Base-by-base conservation (phyloP, 768 basidiomycete species). In the Amanita molliuscula region DNA sequence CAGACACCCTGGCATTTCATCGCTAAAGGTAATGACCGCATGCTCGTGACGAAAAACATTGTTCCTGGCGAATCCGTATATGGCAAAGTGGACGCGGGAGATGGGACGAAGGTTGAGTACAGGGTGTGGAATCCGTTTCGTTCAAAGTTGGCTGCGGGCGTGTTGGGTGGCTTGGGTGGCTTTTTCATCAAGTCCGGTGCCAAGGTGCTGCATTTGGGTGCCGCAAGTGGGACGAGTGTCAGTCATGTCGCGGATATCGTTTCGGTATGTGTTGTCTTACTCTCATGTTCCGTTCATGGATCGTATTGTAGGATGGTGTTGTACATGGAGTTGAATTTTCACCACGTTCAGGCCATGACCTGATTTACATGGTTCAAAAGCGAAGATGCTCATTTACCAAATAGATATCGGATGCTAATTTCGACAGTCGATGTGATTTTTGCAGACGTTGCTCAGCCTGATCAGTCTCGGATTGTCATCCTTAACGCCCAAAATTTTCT, bases 81-180 rank as follows among this genome's bases (percentile, higher is more conserved):
- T 65, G 96, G 96, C 54, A 96, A 99, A 69, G 79, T 97, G 60
- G 90, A 93, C 13, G 72, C 75, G 9, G 81, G 74, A 18, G 87
- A 85, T 38, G 84, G 77, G 38, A 87, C 84, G 53, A 99, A 99
- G 72, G 75, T 81, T 56, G 96, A 99, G 69, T 99, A 97, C 69
- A 77, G 96, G 49, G 96, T 99, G 25, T 99, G 96, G 96, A 99
- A 99, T 73, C 96, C 96, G 41, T 99, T 99, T 81, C 78, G 96
- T 57, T 82, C 79, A 63, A 99, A 98, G 75, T 67, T 99, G 57
- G 96, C 96, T 25, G 96, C 96, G 33, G 96, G 96, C 67, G 88
- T 98, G 44, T 73, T 98, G 53, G 90, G 93, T 55, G 96, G 96
- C 60, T 72, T 99, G 67, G 96, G 97, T 61, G 70, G n/a, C n/a